Evolutionary conservation across 345 rosid species (phyloP).

Genomic region (Odontarrhena argentea): DNA sequence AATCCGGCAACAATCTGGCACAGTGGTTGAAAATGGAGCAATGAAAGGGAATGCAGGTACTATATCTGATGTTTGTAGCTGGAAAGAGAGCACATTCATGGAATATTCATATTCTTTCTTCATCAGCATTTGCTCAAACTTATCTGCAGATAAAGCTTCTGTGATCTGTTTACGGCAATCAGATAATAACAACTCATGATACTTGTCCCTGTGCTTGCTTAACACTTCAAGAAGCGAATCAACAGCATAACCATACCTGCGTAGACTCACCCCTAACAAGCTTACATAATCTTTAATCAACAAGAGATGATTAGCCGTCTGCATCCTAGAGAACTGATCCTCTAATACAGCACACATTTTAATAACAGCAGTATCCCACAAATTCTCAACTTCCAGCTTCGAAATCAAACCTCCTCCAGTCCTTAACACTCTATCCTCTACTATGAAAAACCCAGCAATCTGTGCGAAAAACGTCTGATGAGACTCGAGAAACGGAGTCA

Average conservation of each 20-base stretch:
- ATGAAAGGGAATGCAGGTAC: conserved; percentile 86
- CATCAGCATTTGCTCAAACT: conserved; percentile 98
- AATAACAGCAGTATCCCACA: conserved; percentile 94
- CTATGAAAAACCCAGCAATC: conserved; percentile 93
- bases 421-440: conserved; percentile 86
- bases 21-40: conserved; percentile 92
- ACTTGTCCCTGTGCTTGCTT: conserved; percentile 92
- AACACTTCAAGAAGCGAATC: conserved; percentile 89
- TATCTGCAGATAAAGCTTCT: conserved; percentile 92
- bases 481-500: conserved; percentile 96
- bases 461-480: conserved; percentile 97
- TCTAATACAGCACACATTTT: conserved; percentile 96
- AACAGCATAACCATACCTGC: conserved; percentile 84
- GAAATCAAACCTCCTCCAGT: conserved; percentile 90
- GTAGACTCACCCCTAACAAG: conserved; percentile 86
- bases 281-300: conserved; percentile 96
- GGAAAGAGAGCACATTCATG: conserved; percentile 97
- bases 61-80: conserved; percentile 87
- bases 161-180: conserved; percentile 92
- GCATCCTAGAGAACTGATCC: conserved; percentile 99
- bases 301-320: conserved; percentile 92
- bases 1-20: conserved; percentile 94
- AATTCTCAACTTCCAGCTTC: conserved; percentile 78
- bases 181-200: conserved; percentile 87
- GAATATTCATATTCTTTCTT: conserved; percentile 95